Conservation (phyloP, 2,329 filamentous ascomycete genomes). For the Ramularia collo-cygni region DNA sequence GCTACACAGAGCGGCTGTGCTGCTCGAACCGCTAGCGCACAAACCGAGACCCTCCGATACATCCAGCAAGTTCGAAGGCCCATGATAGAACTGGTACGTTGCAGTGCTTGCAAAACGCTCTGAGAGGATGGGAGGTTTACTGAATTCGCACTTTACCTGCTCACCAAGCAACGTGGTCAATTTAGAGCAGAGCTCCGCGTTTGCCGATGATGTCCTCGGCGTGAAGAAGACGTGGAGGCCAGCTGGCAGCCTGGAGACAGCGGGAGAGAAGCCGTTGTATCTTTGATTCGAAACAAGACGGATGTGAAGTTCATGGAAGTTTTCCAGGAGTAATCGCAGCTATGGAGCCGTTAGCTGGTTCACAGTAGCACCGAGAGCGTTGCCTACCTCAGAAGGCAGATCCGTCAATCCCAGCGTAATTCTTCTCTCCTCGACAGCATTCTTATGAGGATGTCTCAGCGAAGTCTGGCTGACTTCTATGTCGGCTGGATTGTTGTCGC, state of each 20-base stretch:
- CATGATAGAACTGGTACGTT: slow-evolving; percentile 64
- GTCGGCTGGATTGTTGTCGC: slow-evolving; percentile 56
- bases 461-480: slow-evolving; percentile 51
- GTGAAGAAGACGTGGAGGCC: slow-evolving; percentile 78
- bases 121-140: slow-evolving; percentile 43
- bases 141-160: slow-evolving; percentile 47
- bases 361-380: not conserved
- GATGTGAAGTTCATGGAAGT: slow-evolving; percentile 67
- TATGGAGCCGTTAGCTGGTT: slow-evolving; percentile 25
- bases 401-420: slow-evolving; percentile 68
- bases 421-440: slow-evolving; percentile 70
- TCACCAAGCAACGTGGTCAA: slow-evolving; percentile 52
- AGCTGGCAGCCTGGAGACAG: slow-evolving; percentile 66
- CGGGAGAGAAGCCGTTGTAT: slow-evolving; percentile 59
- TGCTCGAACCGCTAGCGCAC: not conserved
- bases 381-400: slow-evolving; percentile 57
- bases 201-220: slow-evolving; percentile 35
- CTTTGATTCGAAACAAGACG: slow-evolving; percentile 62
- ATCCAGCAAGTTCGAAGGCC: slow-evolving; percentile 50
- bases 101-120: slow-evolving; percentile 57
- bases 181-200: slow-evolving; percentile 47
- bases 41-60: slow-evolving; percentile 33
- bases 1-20: slow-evolving; percentile 8
- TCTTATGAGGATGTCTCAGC: slow-evolving; percentile 48
- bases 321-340: slow-evolving; percentile 55